phyloP scores from a whole-genome alignment of 257 asterid species.

The Leonotis leonurus region DNA sequence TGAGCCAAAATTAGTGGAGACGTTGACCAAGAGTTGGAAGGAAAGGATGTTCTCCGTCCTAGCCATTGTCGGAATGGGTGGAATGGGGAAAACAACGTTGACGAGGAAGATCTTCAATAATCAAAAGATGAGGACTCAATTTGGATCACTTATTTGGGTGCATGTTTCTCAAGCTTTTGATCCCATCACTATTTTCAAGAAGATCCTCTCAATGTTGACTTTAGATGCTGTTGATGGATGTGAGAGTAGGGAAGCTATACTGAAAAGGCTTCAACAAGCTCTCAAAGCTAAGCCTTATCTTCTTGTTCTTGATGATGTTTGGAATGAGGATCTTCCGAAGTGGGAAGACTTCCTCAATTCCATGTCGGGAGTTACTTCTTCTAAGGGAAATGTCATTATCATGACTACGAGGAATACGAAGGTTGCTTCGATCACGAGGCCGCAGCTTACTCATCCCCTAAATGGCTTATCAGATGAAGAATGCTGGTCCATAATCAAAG shows the following conservation, averaged over 20 bases:
- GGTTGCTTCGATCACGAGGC: background rate
- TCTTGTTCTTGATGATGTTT: background rate
- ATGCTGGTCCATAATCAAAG: slow-evolving; percentile 9
- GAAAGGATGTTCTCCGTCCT: too few relatives aligned
- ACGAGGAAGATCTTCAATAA: too few relatives aligned
- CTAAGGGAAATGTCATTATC: slow-evolving; percentile 5
- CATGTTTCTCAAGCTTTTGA: background rate
- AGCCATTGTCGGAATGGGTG: too few relatives aligned
- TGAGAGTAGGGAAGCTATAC: background rate
- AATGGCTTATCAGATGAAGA: slow-evolving; percentile 12
- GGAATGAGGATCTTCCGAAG: background rate
- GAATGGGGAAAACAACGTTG: too few relatives aligned
- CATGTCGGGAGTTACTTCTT: background rate
- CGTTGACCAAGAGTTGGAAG: too few relatives aligned
- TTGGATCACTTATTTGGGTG: too few relatives aligned
- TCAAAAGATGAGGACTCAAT: too few relatives aligned
- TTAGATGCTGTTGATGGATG: background rate
- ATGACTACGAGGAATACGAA: slow-evolving; percentile 7
- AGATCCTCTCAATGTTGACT: background rate
- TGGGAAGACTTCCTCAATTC: background rate
- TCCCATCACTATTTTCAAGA: background rate
- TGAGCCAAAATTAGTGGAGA: too few relatives aligned
- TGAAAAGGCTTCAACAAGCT: background rate
- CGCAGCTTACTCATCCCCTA: background rate
- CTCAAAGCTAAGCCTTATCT: background rate